Evolutionary conservation across 2,329 filamentous ascomycete species (phyloP).

Genomic region (Simplicillium sp.): DNA sequence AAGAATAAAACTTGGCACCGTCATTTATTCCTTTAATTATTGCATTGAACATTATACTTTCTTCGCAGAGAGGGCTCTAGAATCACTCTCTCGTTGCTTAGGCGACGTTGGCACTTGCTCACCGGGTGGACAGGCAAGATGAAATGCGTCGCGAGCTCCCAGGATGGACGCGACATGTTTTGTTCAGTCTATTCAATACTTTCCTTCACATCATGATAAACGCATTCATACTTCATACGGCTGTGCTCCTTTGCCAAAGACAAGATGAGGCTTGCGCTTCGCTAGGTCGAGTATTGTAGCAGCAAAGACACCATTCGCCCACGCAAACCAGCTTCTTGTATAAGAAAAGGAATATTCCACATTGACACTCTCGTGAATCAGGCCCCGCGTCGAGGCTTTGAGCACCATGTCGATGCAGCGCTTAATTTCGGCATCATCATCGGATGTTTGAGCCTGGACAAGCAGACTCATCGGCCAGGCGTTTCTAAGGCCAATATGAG

Average conservation of each 20-base stretch:
- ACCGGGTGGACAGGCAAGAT: no score
- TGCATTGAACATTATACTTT: no score
- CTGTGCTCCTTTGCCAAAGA: constrained; percentile 60
- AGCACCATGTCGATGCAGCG: constrained; percentile 66
- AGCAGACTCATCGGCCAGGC: constrained; percentile 97
- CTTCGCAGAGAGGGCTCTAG: no score
- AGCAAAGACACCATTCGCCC: constrained; percentile 95
- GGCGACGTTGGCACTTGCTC: no score
- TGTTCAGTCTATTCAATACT: no score
- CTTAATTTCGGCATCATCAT: constrained; percentile 74
- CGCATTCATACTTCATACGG: constrained; percentile 42
- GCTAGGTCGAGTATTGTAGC: constrained; percentile 86
- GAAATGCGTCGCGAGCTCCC: no score
- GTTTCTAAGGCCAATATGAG: constrained; percentile 71
- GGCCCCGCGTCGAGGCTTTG: constrained; percentile 62
- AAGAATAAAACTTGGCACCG: no score
- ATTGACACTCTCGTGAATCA: constrained; percentile 88
- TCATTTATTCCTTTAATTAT: no score
- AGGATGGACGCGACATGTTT: no score
- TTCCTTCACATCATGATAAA: no score
- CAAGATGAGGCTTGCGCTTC: constrained; percentile 75
- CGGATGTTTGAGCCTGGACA: constrained; percentile 80
- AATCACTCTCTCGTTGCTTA: no score
- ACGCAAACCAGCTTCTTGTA: constrained; percentile 91
- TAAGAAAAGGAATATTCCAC: constrained; percentile 60